Evolutionary conservation across 1,139 yeast genomes (phyloP).

Genomic region (Hanseniaspora sp.): DNA sequence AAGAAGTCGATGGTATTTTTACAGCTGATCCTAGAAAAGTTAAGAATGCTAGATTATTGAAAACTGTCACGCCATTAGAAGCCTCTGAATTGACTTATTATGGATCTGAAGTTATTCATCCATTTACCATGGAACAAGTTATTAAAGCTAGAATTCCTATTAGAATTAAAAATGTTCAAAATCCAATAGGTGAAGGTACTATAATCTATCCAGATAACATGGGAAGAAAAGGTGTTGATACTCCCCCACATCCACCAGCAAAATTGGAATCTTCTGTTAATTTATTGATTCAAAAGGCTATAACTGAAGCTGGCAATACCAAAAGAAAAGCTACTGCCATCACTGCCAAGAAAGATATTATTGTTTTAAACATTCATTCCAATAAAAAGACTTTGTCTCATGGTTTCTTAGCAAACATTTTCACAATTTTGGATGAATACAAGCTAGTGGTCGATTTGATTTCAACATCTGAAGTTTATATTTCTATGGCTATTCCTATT

Average conservation of each 20-base stretch:
- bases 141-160: conserved; percentile 92
- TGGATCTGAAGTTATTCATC: conserved; percentile 96
- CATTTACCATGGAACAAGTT: conserved; percentile 98
- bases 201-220: conserved; percentile 84
- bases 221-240: conserved; percentile 71
- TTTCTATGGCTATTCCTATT: conserved; percentile 90
- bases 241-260: conserved; percentile 93
- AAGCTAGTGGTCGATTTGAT: conserved; percentile 87
- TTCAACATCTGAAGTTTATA: conserved; percentile 94
- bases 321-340: conserved; percentile 86
- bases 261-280: conserved; percentile 38
- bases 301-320: conserved; percentile 26
- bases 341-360: conserved; percentile 85
- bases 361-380: conserved; percentile 84
- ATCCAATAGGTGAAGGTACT: conserved; percentile 84
- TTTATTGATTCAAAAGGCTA: conserved; percentile 18
- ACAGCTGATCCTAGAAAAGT: conserved; percentile 98
- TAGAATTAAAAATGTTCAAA: conserved; percentile 87
- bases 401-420: conserved; percentile 86
- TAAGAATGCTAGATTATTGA: conserved; percentile 71
- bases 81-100: conserved; percentile 96
- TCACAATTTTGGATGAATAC: conserved; percentile 73
- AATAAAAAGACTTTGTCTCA: conserved; percentile 87
- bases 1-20: conserved; percentile 96
- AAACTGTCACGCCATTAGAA: conserved; percentile 92